Percentiles rank a stretch among this genome's conserved stretches.
Conservation (phyloP, 352 stramenopile genomes). For the Thraustochytrium sp. region DNA sequence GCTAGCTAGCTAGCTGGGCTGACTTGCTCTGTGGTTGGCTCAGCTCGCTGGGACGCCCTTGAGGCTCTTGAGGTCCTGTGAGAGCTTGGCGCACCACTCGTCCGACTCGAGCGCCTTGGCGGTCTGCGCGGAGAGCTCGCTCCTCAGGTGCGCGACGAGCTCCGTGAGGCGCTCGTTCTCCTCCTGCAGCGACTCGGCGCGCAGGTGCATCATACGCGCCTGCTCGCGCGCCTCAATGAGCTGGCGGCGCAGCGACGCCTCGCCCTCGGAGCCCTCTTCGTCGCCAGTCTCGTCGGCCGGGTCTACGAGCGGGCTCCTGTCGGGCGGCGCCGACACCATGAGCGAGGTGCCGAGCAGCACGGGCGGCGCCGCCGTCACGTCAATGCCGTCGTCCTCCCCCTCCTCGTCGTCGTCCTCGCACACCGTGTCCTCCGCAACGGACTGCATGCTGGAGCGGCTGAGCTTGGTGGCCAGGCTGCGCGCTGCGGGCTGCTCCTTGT, state of each 20-base stretch:
- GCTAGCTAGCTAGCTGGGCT: no score
- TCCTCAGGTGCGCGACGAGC: not conserved
- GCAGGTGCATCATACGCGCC: not conserved
- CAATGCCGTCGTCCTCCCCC: not conserved
- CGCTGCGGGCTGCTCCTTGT: not conserved
- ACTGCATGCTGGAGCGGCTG: not conserved
- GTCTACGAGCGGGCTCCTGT: not conserved
- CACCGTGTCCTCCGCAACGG: not conserved
- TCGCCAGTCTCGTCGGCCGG: not conserved
- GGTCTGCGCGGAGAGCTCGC: conserved; percentile 20
- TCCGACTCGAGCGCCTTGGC: conserved; percentile 40
- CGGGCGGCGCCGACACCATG: no score
- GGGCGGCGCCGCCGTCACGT: not conserved
- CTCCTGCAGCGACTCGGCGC: not conserved
- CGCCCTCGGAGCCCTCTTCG: not conserved
- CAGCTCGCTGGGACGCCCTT: not conserved
- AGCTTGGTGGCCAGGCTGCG: not conserved
- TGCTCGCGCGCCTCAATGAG: not conserved
- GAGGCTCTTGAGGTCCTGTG: not conserved
- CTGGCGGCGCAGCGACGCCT: not conserved
- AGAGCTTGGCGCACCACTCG: conserved; percentile 42
- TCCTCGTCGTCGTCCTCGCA: not conserved
- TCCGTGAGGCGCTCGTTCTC: not conserved
- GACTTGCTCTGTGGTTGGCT: no score
- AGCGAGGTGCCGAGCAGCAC: no score